A percentile compares a stretch with the other conserved stretches of the same genome.
Evolutionary conservation across 371 early-diverging fungal genomes (phyloP).

Genomic region (Rhizopus stolonifer): DNA sequence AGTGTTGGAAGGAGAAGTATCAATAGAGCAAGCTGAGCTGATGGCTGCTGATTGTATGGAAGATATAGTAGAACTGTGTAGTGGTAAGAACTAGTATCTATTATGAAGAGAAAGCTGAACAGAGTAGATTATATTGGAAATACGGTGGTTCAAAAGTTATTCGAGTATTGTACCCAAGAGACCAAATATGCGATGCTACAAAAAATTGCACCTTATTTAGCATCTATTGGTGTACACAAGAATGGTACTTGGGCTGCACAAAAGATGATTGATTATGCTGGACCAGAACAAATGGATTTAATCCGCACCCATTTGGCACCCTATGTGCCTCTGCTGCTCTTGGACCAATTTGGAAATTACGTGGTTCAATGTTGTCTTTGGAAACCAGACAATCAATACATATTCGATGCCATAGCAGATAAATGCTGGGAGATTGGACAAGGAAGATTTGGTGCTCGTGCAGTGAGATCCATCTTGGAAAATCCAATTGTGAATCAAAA

Average conservation of each 20-base stretch:
- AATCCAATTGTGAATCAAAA: constrained; percentile 50
- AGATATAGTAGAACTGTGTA: constrained; percentile 46
- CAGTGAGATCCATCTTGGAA: constrained; percentile 79
- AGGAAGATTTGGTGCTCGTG: constrained; percentile 80
- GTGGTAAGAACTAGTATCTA: no score
- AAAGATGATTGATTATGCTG: constrained; percentile 74
- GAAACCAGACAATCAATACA: constrained; percentile 68
- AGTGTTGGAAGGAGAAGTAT: constrained; percentile 71
- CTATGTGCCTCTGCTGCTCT: constrained; percentile 69
- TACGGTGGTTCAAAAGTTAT: constrained; percentile 77
- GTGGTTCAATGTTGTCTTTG: constrained; percentile 86
- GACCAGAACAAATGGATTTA: constrained; percentile 22
- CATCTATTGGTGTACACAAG: constrained; percentile 84
- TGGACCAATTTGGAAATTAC: constrained; percentile 87
- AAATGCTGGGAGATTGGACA: constrained; percentile 72
- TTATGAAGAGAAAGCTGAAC: constrained; percentile 3
- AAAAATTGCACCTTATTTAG: constrained; percentile 69
- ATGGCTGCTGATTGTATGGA: constrained; percentile 70
- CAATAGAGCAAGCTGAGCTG: constrained; percentile 49
- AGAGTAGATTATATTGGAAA: constrained; percentile 83
- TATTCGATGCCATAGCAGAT: constrained; percentile 74
- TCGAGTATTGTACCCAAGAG: constrained; percentile 61
- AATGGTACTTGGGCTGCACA: constrained; percentile 93
- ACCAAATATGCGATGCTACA: constrained; percentile 48
- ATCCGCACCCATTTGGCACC: constrained; percentile 46